Evolutionary conservation across 2,329 filamentous ascomycete species (phyloP).

Genomic region (Xylariaceae sp.): DNA sequence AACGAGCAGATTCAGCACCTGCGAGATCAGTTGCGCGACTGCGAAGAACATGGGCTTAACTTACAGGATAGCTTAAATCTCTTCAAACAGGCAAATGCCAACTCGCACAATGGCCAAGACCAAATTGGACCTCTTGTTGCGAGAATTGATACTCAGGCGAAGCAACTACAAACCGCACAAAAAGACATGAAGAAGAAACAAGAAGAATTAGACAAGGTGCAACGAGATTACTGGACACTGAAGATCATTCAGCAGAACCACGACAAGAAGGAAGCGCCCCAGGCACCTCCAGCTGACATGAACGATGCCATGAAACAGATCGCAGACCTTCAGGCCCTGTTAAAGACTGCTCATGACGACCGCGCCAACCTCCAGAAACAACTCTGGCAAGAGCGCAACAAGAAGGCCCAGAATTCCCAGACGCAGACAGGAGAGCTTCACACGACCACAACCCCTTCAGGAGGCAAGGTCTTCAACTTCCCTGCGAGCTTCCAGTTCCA

Average conservation of each 20-base stretch:
- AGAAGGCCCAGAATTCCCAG: constrained; percentile 6
- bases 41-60: constrained; percentile 3
- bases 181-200: constrained; percentile 1
- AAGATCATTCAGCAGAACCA: too few relatives aligned
- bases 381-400: constrained; percentile 7
- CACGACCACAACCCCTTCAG: too few relatives aligned
- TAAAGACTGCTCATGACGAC: too few relatives aligned
- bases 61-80: constrained; percentile 12
- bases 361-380: too few relatives aligned
- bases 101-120: neutral
- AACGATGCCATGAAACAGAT: too few relatives aligned
- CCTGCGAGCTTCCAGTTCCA: constrained; percentile 7
- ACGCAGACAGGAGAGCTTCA: too few relatives aligned
- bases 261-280: too few relatives aligned
- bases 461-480: constrained; percentile 16
- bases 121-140: constrained; percentile 2
- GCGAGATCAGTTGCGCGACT: constrained; percentile 1
- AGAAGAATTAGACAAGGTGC: neutral
- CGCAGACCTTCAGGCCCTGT: too few relatives aligned
- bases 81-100: constrained; percentile 15
- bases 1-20: constrained; percentile 3
- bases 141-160: constrained; percentile 3
- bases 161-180: constrained; percentile 1
- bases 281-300: too few relatives aligned
- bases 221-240: neutral